Evolutionary conservation across 768 basidiomycete genomes (phyloP), one percentile per base, ranked within the genome.

Genomic region (Mycena vitilis): DNA sequence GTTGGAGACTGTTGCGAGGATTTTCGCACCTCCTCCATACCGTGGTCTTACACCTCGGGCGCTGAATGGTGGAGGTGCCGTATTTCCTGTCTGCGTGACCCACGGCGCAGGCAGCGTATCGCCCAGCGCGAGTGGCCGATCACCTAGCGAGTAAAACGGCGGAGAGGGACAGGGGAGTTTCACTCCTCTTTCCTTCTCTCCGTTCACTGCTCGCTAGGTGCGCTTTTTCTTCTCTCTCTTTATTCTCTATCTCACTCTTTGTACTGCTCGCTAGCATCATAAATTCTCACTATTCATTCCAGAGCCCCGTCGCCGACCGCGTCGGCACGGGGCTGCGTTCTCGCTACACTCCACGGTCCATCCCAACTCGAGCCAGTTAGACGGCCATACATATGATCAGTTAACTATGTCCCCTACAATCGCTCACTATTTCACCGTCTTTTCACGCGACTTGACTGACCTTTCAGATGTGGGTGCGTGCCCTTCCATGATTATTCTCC

Each of bases 151-250:
- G 52, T 37, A 53, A 53, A 53, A 53, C 30, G 52, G 16, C 34
- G 18, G 13, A 30, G 52, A 18, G 51, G 11, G 51, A 15, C 25
- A 53, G 16, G 36, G 52, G 52, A 20, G 52, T 36, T 6, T 37
- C 52, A 36, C 52, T 36, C 30, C 52, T 53, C 52, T 52, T 30
- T 48, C 52, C 20, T 30, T 53, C 52, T 37, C 52, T 15, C 52
- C 52, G 30, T 53, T 53, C 34, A 36, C 52, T 53, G 52, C 52
- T 53, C 34, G 52, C 34, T 53, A 53, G 52, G 52, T 53, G 13
- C 52, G 52, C 52, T 37, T 37, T 37, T 53, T 36, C 52, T 2
- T 20, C 30, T 53, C 52, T 53, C 34, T 53, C 30, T 52, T 52
- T 47, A 30, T 18, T 47, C 45, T 48, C 47, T 10, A 22, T 48